phyloP scores from a whole-genome alignment of 345 rosid genomes.

The Sonneratia caseolaris region DNA sequence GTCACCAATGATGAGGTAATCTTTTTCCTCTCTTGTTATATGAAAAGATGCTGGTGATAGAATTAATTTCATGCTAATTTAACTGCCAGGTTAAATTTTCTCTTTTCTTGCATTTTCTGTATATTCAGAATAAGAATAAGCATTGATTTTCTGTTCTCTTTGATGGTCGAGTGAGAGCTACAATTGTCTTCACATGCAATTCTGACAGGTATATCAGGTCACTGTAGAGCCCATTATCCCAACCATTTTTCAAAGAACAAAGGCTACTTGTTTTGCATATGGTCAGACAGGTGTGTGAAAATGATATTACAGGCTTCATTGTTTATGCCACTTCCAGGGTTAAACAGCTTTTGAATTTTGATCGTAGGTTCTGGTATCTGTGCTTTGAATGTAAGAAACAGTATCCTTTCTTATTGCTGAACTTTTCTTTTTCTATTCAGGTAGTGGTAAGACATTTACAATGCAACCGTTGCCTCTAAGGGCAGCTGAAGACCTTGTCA shows the following conservation, averaged over 20 bases:
- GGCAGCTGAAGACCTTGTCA: slow-evolving; percentile 77
- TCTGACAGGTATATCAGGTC: slow-evolving; percentile 58
- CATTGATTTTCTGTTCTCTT: neutral
- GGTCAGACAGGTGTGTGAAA: slow-evolving; percentile 81
- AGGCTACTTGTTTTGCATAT: slow-evolving; percentile 99
- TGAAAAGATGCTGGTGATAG: too few relatives aligned
- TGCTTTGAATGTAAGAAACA: neutral
- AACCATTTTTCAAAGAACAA: slow-evolving; percentile 76
- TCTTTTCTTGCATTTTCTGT: neutral
- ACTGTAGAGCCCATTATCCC: slow-evolving; percentile 96
- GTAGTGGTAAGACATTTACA: slow-evolving; percentile 95
- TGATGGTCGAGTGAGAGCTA: neutral
- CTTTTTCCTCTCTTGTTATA: neutral
- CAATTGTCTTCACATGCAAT: neutral
- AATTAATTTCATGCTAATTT: neutral
- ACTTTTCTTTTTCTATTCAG: slow-evolving; percentile 26
- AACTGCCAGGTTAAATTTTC: too few relatives aligned
- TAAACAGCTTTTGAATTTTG: neutral
- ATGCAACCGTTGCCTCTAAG: slow-evolving; percentile 95
- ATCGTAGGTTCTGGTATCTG: neutral
- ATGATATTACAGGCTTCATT: neutral
- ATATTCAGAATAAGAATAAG: neutral
- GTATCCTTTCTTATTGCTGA: neutral
- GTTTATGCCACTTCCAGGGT: neutral
- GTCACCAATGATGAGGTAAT: slow-evolving; percentile 86